Base-by-base conservation (phyloP, 1,139 yeast species). In the Hanseniaspora sp. region DNA sequence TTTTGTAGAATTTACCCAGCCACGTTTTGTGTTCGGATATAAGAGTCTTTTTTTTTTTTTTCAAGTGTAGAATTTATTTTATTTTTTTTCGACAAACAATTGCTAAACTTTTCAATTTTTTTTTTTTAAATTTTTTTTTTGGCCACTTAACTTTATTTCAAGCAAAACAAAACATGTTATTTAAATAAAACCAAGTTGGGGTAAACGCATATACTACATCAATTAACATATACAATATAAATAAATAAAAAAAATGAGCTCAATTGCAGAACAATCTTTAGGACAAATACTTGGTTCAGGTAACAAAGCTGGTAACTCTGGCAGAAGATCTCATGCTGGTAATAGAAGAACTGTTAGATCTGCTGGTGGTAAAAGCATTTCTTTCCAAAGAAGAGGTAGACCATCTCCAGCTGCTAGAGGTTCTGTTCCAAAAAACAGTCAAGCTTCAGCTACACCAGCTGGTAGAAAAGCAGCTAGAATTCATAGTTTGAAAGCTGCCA, bases 231-330 rank as follows among this genome's bases (percentile, higher is more conserved):
- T n/a, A 15, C 47, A 46, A 46, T 35, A 30, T 2, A 7, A 11
- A 15, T 17, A 38, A 28, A 15, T 13, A 38, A 52, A 46, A 56
- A 66, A 38, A 57, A 79, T 79, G 83, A 77, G 83, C 62, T 72
- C 82, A 62, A 76, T 84, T 65, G 79, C 92, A 73, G 96, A 92
- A 74, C 84, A 86, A 74, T 87, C 97, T 55, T 81, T 92, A 67
- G 98, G 92, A 74, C 97, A 90, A 65, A 92, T 92, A 69, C 86
- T 92, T 69, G 78, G 95, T 59, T 11, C 46, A 1, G 73, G 86
- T 60, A 57, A 58, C 56, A 63, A 59, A 58, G 28, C 42, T 41
- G 37, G 41, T 12, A 41, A 15, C 38, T 31, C 51, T 65, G 71
- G 71, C 63, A 71, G 70, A 63, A 64, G 46, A 43, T 7, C 34